A percentile compares a stretch with the other conserved stretches of the same genome.
Conservation (phyloP, 176 grass and related monocot species). For the Hyparrhenia diplandra region DNA sequence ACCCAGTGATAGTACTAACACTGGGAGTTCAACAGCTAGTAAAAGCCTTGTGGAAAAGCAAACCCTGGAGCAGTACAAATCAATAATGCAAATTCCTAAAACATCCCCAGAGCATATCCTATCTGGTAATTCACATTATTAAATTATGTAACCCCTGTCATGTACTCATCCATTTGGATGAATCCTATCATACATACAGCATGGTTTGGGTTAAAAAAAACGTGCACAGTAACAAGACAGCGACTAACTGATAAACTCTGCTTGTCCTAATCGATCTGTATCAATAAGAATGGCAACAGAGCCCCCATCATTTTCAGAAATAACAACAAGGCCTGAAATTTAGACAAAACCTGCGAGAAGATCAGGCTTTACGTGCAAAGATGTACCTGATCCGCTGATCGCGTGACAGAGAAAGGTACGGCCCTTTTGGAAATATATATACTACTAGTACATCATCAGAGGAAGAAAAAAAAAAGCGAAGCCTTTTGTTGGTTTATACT, state of each 20-base stretch:
- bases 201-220: not conserved
- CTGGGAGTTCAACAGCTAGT: slow-evolving; percentile 51
- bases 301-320: slow-evolving; percentile 5
- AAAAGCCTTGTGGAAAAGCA: slow-evolving; percentile 49
- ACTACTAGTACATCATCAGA: not conserved
- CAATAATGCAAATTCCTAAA: slow-evolving; percentile 45
- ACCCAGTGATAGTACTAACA: slow-evolving; percentile 40
- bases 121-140: slow-evolving; percentile 25
- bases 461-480: not conserved
- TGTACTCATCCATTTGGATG: slow-evolving; percentile 18
- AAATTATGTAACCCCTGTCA: not conserved
- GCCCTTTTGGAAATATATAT: not conserved
- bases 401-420: slow-evolving; percentile 31
- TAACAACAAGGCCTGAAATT: slow-evolving; percentile 10
- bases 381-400: slow-evolving; percentile 26
- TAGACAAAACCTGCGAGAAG: slow-evolving; percentile 6
- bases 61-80: slow-evolving; percentile 30
- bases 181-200: not conserved
- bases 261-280: slow-evolving; percentile 22
- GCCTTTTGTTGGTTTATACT: slow-evolving; percentile 21
- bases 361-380: slow-evolving; percentile 17
- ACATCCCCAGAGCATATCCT: slow-evolving; percentile 23
- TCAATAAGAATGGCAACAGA: not conserved
- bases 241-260: slow-evolving; percentile 35
- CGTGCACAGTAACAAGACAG: slow-evolving; percentile 11